phyloP scores from a whole-genome alignment of 352 stramenopile species.

The Phytopythium aichiense region DNA sequence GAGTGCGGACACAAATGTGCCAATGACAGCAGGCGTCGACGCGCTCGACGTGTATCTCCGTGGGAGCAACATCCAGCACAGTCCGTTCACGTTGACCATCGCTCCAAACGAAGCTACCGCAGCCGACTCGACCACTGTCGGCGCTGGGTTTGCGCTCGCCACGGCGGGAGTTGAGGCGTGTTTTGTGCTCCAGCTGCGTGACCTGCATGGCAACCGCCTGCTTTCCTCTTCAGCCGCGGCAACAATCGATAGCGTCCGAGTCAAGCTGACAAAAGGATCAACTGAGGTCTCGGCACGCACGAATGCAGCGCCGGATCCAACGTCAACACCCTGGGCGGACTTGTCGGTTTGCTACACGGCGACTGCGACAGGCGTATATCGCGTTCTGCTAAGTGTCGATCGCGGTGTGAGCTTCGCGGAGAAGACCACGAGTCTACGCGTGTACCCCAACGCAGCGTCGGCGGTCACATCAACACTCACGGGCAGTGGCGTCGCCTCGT shows the following conservation, averaged over 20 bases:
- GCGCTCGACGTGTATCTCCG: slow-evolving; percentile 28
- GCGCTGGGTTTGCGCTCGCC: slow-evolving; percentile 24
- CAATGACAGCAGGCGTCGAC: slow-evolving; percentile 11
- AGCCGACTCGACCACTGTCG: slow-evolving; percentile 26
- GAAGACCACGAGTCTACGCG: slow-evolving; percentile 23
- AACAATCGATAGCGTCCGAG: slow-evolving; percentile 3
- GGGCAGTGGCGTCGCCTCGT: slow-evolving; percentile 21
- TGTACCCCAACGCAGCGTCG: slow-evolving; percentile 28
- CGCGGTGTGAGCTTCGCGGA: slow-evolving; percentile 18
- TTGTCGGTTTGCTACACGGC: slow-evolving; percentile 25
- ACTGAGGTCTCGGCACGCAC: slow-evolving; percentile 7
- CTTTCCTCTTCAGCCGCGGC: slow-evolving; percentile 7
- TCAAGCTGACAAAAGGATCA: slow-evolving; percentile 11
- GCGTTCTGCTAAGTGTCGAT: slow-evolving; percentile 31
- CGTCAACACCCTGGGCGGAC: slow-evolving; percentile 4
- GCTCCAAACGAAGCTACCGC: slow-evolving; percentile 26
- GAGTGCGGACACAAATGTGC: slow-evolving; percentile 15
- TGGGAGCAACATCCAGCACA: slow-evolving; percentile 32
- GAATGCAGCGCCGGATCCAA: background rate
- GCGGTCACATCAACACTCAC: slow-evolving; percentile 27
- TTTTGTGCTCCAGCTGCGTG: slow-evolving; percentile 39
- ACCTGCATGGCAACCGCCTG: slow-evolving; percentile 26
- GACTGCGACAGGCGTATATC: slow-evolving; percentile 25
- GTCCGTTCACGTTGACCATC: slow-evolving; percentile 43
- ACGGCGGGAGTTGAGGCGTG: slow-evolving; percentile 26